Base-by-base conservation (phyloP, 2,329 filamentous ascomycete species). In the Sclerotinia subarctica region DNA sequence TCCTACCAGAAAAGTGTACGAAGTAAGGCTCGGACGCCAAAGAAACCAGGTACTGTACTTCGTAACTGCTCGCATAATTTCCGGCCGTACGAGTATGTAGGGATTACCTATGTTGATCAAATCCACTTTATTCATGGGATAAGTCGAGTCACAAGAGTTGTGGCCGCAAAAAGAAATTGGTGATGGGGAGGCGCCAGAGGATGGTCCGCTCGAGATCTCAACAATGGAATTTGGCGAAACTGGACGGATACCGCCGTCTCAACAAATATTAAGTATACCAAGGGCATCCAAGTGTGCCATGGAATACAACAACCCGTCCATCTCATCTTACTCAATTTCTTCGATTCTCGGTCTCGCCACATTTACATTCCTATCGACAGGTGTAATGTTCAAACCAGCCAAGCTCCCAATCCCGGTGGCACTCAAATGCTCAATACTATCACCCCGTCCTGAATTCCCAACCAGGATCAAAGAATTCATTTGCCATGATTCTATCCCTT, bases 401-500 rank as follows among this genome's bases (percentile, higher is more conserved):
- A 86, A 72, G 26, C 76, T 76, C 7, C 76, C 75, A 62, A 76
- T 68, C 46, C 72, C 65, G 73, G 73, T 51, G 75, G 47, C 63
- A 73, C 73, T 56, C 75, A 59, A 38, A 49, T 51, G 29, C 52
- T 47, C 29, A 3, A 66, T 17, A 19, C 32, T 46, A 52, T 17
- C 53, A 26, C 13, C 15, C 5, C 21, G 26, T 26, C 71, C 64
- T 63, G 68, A 60, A 24, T 24, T 69, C 51, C 60, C 66, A 19
- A 54, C 63, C 8, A 70, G 71, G 42, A 74, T 52, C n/a, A 75
- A 65, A 24, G 78, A 81, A 66, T 84, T 82, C 76, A 89, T 78
- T 68, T 83, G 82, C 85, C 86, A 89, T 68, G 83, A 85, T 72
- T 88, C 84, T 69, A 93, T 75, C 60, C 85, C 89, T 76, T 92